A percentile compares a stretch with the other conserved stretches of the same genome.
These are phyloP conservation scores for Recurvomyces mirabilis DNA, from an alignment of 495 filamentous ascomycete species.

Conservation along the genomic window DNA sequence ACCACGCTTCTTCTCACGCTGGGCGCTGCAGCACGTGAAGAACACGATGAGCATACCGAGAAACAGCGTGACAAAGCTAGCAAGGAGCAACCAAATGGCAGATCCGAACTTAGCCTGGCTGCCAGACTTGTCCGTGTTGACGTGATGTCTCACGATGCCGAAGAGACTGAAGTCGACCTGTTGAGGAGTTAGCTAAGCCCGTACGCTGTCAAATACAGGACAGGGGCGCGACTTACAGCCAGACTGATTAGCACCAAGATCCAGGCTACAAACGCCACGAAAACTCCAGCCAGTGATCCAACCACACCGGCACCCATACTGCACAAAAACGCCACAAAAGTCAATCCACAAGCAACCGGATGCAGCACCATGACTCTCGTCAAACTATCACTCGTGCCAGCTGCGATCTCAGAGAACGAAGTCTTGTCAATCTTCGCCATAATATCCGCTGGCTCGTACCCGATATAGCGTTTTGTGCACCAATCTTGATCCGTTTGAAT, in stretches of 20 bases:
- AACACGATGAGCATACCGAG: slow-evolving; percentile 45
- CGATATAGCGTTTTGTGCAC: slow-evolving; percentile 38
- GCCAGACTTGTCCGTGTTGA: slow-evolving; percentile 34
- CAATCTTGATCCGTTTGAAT: slow-evolving; percentile 27
- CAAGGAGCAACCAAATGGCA: slow-evolving; percentile 43
- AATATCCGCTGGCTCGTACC: slow-evolving; percentile 42
- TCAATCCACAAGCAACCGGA: slow-evolving; percentile 45
- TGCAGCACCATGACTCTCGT: slow-evolving; percentile 51
- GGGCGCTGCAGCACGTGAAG: slow-evolving; percentile 43
- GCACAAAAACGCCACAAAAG: slow-evolving; percentile 49
- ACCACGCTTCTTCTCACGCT: slow-evolving; percentile 21
- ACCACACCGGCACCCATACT: slow-evolving; percentile 42
- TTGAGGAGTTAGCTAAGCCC: too few species aligned
- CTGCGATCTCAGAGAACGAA: slow-evolving; percentile 32
- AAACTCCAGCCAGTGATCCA: slow-evolving; percentile 39
- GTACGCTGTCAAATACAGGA: too few species aligned
- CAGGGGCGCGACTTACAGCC: too few species aligned
- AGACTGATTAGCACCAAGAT: slow-evolving; percentile 43
- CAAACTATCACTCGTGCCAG: slow-evolving; percentile 36
- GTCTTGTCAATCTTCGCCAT: slow-evolving; percentile 27
- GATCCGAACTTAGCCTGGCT: slow-evolving; percentile 34
- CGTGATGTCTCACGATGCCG: slow-evolving; percentile 39
- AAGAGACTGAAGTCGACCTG: slow-evolving; percentile 46
- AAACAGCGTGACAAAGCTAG: slow-evolving; percentile 39
- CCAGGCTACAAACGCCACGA: slow-evolving; percentile 42